Evolutionary conservation across 805 yeast species (phyloP).

Genomic region (Candida tammaniensis): DNA sequence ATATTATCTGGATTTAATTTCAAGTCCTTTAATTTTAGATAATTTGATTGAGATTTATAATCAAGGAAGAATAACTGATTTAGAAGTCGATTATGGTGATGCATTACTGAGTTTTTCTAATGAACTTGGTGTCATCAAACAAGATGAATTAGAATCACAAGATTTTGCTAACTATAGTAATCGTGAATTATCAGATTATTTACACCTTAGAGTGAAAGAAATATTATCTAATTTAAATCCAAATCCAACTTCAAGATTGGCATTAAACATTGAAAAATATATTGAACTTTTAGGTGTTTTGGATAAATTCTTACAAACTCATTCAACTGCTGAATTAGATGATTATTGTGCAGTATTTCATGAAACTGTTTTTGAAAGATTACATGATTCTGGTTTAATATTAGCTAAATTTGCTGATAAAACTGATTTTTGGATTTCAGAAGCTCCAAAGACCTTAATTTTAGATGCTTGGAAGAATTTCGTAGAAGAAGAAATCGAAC

Average conservation of each 20-base stretch:
- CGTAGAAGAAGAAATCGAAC: not conserved
- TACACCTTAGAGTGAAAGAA: slow-evolving; percentile 17
- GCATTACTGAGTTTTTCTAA: not conserved
- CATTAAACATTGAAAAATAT: not conserved
- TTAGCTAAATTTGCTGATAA: too few species aligned
- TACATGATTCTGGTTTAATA: too few species aligned
- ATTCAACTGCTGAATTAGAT: not conserved
- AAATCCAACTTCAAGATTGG: slow-evolving; percentile 12
- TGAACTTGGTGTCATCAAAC: slow-evolving; percentile 19
- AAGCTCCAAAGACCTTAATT: too few species aligned
- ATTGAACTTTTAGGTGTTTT: slow-evolving; percentile 1
- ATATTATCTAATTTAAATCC: slow-evolving; percentile 12
- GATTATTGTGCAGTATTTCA: too few species aligned
- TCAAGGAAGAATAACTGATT: not conserved
- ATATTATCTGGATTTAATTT: slow-evolving; percentile 12
- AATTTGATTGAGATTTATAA: slow-evolving; percentile 10
- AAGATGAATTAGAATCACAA: slow-evolving; percentile 15
- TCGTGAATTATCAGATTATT: slow-evolving; percentile 14
- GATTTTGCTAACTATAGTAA: slow-evolving; percentile 8
- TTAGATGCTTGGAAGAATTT: too few species aligned
- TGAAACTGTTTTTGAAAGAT: too few species aligned
- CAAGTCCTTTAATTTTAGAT: slow-evolving; percentile 13
- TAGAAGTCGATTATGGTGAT: not conserved
- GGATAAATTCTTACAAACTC: not conserved
- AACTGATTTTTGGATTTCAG: too few species aligned